phyloP scores from a whole-genome alignment of 2,329 filamentous ascomycete genomes.

The Apiospora arundinis region DNA sequence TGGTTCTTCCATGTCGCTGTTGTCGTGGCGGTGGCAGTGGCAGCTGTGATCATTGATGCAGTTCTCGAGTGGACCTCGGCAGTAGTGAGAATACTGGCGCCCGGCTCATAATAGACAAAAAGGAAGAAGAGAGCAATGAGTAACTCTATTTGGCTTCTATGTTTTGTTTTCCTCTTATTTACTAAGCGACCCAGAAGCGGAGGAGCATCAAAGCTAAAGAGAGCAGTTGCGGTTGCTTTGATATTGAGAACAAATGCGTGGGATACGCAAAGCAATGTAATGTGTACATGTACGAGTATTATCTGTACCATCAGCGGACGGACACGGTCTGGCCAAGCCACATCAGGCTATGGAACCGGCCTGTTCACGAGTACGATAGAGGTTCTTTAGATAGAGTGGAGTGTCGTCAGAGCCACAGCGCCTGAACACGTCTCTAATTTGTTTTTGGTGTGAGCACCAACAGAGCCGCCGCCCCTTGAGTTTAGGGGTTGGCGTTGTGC shows the following conservation, averaged over 20 bases:
- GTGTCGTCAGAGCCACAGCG: not conserved
- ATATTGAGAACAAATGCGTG: not conserved
- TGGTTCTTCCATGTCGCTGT: slow-evolving; percentile 18
- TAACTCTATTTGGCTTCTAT: not conserved
- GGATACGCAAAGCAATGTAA: not conserved
- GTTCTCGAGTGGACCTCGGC: slow-evolving; percentile 14
- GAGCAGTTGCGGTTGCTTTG: not conserved
- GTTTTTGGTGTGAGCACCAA: not conserved
- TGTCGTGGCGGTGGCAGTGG: slow-evolving; percentile 11
- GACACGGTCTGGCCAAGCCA: not conserved
- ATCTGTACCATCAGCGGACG: not conserved
- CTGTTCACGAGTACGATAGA: not conserved
- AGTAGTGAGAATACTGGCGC: not conserved
- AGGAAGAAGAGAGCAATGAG: not conserved
- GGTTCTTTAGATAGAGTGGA: not conserved
- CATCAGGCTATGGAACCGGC: not conserved
- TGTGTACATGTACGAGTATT: slow-evolving; percentile 7
- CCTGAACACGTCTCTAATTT: not conserved
- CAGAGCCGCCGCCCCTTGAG: not conserved
- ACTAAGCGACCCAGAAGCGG: not conserved
- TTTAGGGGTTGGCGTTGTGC: not conserved
- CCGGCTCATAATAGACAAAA: not conserved
- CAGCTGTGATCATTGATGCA: slow-evolving; percentile 14
- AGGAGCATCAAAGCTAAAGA: not conserved
- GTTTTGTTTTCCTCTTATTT: not conserved